Conservation (phyloP, 2,329 filamentous ascomycete genomes). For the Verticillium tricorpus region DNA sequence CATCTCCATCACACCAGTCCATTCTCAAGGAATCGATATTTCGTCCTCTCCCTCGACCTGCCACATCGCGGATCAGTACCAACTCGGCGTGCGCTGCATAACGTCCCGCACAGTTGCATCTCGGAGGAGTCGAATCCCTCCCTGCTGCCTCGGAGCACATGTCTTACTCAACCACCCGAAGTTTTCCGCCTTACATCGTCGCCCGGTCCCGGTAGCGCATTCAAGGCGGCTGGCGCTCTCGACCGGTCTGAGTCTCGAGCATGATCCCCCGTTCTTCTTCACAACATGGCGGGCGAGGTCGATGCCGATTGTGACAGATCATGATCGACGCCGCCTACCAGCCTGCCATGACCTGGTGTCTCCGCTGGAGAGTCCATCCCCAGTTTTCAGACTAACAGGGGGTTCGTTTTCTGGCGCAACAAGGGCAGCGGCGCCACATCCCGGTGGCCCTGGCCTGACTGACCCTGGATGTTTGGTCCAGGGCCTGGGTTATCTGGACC, state of each 20-base stretch:
- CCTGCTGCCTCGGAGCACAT: not conserved
- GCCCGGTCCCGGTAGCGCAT: not conserved
- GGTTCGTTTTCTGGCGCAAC: not conserved
- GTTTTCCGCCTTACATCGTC: not conserved
- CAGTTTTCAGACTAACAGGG: not conserved
- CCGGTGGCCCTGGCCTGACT: not conserved
- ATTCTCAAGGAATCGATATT: too few relatives aligned
- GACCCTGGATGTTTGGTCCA: not conserved
- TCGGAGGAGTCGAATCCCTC: not conserved
- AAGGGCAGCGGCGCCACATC: not conserved
- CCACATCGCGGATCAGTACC: not conserved
- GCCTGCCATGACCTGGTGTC: not conserved
- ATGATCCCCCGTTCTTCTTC: not conserved
- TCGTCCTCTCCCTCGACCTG: too few relatives aligned
- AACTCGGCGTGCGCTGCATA: not conserved
- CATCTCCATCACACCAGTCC: too few relatives aligned
- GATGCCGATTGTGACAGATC: constrained; percentile 15
- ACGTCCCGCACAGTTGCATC: not conserved
- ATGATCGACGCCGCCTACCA: constrained; percentile 10
- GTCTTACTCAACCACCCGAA: not conserved
- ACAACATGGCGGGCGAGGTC: not conserved
- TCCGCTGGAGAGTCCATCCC: not conserved
- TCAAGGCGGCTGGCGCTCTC: not conserved
- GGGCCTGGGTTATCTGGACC: not conserved
- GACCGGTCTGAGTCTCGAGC: not conserved